Evolutionary conservation across 805 yeast genomes (phyloP).

Genomic region (Saturnispora halmiae): DNA sequence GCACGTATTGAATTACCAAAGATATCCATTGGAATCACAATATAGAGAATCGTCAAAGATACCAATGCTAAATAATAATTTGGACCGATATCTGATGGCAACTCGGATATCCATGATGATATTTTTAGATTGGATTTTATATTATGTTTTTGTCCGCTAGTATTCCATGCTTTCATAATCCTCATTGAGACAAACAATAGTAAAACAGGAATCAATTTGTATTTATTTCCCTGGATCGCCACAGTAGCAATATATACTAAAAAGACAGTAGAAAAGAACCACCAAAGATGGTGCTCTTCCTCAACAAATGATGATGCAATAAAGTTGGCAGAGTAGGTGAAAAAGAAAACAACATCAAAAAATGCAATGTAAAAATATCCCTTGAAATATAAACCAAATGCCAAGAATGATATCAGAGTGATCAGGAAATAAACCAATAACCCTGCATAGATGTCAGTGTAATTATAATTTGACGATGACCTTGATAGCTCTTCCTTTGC

Average conservation of each 20-base stretch:
- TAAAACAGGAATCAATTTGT: slow-evolving; percentile 13
- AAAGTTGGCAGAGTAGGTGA: slow-evolving; percentile 41
- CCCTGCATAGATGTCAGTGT: slow-evolving; percentile 39
- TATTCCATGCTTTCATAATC: slow-evolving; percentile 72
- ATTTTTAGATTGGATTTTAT: slow-evolving; percentile 40
- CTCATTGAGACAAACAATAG: slow-evolving; percentile 36
- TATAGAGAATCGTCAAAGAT: slow-evolving; percentile 15
- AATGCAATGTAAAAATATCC: slow-evolving; percentile 13
- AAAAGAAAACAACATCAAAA: slow-evolving; percentile 24
- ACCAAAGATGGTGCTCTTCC: slow-evolving; percentile 96
- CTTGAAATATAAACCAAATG: slow-evolving; percentile 18
- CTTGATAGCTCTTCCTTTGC: slow-evolving; percentile 45
- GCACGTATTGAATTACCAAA: not conserved
- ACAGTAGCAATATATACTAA: slow-evolving; percentile 13
- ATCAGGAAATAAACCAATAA: slow-evolving; percentile 27
- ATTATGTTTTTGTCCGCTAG: slow-evolving; percentile 76
- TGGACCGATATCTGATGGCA: slow-evolving; percentile 20
- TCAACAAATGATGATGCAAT: slow-evolving; percentile 89
- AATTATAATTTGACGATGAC: slow-evolving; percentile 67
- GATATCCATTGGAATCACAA: slow-evolving; percentile 9
- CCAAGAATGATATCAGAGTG: slow-evolving; percentile 23
- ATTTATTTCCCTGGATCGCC: slow-evolving; percentile 11
- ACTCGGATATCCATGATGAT: slow-evolving; percentile 32
- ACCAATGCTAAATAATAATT: slow-evolving; percentile 15
- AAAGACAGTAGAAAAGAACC: slow-evolving; percentile 52